A percentile compares a stretch with the other conserved stretches of the same genome.
Evolutionary conservation across 768 basidiomycete species (phyloP).

Genomic region (Lentinula detonsa): DNA sequence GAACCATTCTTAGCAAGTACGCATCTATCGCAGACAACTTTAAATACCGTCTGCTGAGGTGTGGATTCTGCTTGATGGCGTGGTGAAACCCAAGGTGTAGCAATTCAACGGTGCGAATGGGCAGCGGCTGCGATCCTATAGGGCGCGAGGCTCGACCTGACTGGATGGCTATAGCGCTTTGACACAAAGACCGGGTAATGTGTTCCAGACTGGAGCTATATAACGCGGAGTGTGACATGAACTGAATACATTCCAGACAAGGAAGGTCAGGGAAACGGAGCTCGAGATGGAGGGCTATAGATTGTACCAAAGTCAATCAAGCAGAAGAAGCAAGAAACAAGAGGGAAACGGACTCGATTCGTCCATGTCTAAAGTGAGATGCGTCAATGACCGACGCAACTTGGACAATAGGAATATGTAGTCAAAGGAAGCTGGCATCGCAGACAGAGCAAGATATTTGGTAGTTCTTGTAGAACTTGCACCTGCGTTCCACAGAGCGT

Average conservation of each 20-base stretch:
- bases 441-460: not conserved
- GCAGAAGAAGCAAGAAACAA: not conserved
- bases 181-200: not conserved
- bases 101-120: too few relatives aligned
- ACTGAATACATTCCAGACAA: not conserved
- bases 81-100: too few relatives aligned
- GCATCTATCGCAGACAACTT: too few relatives aligned
- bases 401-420: not conserved
- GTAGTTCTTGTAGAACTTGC: not conserved
- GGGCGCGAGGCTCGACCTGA: too few relatives aligned
- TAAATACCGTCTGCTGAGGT: too few relatives aligned
- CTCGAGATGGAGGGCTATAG: not conserved
- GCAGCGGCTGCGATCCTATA: not conserved
- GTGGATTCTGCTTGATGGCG: too few relatives aligned
- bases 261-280: not conserved
- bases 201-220: not conserved
- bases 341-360: not conserved
- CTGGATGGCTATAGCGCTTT: too few relatives aligned
- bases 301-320: not conserved
- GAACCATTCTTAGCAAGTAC: too few relatives aligned
- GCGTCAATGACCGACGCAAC: not conserved
- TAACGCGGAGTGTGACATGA: not conserved
- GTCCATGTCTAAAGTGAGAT: not conserved
- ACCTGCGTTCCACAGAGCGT: not conserved
- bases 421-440: not conserved